Base-by-base conservation (phyloP, 768 basidiomycete species). In the Scleroderma bovista region DNA sequence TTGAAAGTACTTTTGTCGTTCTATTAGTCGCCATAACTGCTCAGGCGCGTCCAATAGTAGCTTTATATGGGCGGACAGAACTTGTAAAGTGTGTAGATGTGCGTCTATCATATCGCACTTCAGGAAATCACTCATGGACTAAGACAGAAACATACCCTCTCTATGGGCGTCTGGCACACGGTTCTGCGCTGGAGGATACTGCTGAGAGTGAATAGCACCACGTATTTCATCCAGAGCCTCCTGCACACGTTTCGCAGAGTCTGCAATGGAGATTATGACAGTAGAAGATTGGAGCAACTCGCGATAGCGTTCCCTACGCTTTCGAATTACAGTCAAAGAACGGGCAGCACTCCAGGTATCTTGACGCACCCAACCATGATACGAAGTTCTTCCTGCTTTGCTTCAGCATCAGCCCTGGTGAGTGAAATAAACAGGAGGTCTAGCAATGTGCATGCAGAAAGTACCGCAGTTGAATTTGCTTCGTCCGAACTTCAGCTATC, bases 41-140 rank as follows among this genome's bases (percentile, higher is more conserved):
- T 96, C 93, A 7, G 93, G 92, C 9, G 90, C 85, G 67, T 96
- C 93, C 6, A 96, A 70, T 16, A 96, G 75, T n/a, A 96, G 69
- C 64, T 94, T 95, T 60, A 96, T 75, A 61, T 95, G 91, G 1
- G 91, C 90, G 23, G 93, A 86, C 16, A 93, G 76, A 8, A 81
- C 68, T 57, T 91, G 90, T 37, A 93, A 60, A 12, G 78, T 72
- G 50, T 78, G 78, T 23, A 93, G 63, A 57, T 88, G 84, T 23
- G 75, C 67, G 60, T 91, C 89, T 88, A 38, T 44, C 33, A 20
- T 20, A 44, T 39, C 32, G 44, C 32, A 40, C 2, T 19, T 36
- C 8, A 47, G 46, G 6, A 46, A 26, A 26, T 52, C 45, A 46
- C 48, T 38, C 11, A 43, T 33, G 26, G 36, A 47, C 44, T 17